Evolutionary conservation across 148 eudicot species (phyloP).

Genomic region (Suaeda aralocaspica): DNA sequence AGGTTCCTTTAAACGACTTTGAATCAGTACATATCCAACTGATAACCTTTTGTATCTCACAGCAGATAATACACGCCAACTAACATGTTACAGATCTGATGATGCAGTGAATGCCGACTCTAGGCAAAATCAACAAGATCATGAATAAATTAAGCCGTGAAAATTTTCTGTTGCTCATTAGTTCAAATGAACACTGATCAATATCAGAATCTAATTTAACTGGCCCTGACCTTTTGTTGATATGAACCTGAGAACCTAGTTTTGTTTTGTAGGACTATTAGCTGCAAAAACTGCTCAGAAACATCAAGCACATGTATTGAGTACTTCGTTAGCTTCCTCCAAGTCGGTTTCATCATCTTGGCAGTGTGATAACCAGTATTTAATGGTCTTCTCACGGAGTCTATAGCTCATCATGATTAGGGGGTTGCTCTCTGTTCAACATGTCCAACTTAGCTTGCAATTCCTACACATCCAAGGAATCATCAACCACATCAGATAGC

Average conservation of each 20-base stretch:
- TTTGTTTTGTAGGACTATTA: slow-evolving; percentile 13
- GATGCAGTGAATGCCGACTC: background rate
- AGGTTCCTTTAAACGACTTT: background rate
- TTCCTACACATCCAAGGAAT: slow-evolving; percentile 50
- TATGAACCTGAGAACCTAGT: slow-evolving; percentile 15
- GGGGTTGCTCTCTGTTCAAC: slow-evolving; percentile 60
- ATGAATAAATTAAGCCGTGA: slow-evolving; percentile 9
- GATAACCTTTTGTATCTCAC: background rate
- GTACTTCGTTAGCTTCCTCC: background rate
- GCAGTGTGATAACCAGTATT: slow-evolving; percentile 5
- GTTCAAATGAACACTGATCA: slow-evolving; percentile 8
- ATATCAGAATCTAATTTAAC: slow-evolving; percentile 3
- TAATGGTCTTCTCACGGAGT: background rate
- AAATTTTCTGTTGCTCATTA: slow-evolving; percentile 10
- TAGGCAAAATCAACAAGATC: background rate
- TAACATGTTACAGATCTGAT: background rate
- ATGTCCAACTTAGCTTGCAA: slow-evolving; percentile 65
- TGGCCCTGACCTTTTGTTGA: slow-evolving; percentile 15
- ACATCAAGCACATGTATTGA: slow-evolving; percentile 4
- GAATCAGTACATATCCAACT: background rate
- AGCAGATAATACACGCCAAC: background rate
- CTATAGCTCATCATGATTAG: slow-evolving; percentile 66
- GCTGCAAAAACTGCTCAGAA: slow-evolving; percentile 25
- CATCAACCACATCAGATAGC: background rate
- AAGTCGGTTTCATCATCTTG: background rate